Conservation (phyloP, 1,284 basidiomycete genomes). For the Agaricales sp. region DNA sequence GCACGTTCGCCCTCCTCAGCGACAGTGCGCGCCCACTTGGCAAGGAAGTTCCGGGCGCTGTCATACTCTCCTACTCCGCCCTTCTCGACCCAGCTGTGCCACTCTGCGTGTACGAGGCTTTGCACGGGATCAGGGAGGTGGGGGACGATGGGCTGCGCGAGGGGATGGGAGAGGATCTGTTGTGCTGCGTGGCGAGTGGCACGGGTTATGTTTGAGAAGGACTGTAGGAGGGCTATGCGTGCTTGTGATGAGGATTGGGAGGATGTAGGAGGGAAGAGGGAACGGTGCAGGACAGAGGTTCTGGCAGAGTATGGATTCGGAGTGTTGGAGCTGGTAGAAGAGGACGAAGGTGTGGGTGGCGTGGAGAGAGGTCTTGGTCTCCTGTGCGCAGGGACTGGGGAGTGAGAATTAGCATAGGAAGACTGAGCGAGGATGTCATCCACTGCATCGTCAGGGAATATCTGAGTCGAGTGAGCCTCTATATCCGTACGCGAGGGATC, state of each 20-base stretch:
- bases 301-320: conserved; percentile 53
- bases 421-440: conserved; percentile 75
- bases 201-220: conserved; percentile 83
- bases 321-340: conserved; percentile 18
- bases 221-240: conserved; percentile 69
- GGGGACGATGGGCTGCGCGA: conserved; percentile 89
- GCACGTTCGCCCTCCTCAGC: conserved; percentile 92
- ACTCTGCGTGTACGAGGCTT: conserved; percentile 80
- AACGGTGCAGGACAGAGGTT: conserved; percentile 71
- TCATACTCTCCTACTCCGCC: conserved; percentile 91
- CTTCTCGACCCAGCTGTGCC: conserved; percentile 80
- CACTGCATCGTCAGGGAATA: conserved; percentile 75
- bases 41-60: conserved; percentile 90
- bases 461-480: conserved; percentile 76
- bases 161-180: conserved; percentile 85
- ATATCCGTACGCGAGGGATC: conserved; percentile 88
- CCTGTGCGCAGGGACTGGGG: conserved; percentile 74
- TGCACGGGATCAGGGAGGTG: conserved; percentile 88
- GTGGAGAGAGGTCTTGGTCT: conserved; percentile 56
- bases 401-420: conserved; percentile 65
- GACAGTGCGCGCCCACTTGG: conserved; percentile 92
- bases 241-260: conserved; percentile 52
- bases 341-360: conserved; percentile 36
- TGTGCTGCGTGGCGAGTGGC: conserved; percentile 85
- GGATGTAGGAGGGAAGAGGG: conserved; percentile 42